Percentiles rank a stretch among this genome's conserved stretches.
phyloP scores from a whole-genome alignment of 2,329 filamentous ascomycete genomes.

The Aspergillus sp. region DNA sequence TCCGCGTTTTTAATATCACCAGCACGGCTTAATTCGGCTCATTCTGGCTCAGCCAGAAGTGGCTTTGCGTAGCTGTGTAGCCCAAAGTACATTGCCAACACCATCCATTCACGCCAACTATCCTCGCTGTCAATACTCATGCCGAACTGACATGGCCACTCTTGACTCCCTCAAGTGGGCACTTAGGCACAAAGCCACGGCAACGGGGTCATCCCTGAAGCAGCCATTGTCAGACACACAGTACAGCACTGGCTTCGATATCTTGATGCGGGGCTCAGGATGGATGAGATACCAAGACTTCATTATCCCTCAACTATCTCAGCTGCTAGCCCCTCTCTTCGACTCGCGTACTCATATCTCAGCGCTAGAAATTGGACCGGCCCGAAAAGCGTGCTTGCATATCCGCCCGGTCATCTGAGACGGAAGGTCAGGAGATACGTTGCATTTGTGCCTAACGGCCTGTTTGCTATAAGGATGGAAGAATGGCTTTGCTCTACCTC shows the following conservation, averaged over 20 bases:
- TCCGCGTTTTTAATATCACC: too few species aligned
- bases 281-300: constrained; percentile 43
- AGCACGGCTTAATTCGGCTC: too few species aligned
- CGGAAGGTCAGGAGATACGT: constrained; percentile 43
- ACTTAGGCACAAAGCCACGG: constrained; percentile 3
- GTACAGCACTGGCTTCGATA: constrained; percentile 45
- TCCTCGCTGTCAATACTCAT: neutral
- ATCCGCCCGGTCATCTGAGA: constrained; percentile 39
- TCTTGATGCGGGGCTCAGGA: constrained; percentile 28
- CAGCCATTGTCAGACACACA: constrained; percentile 32
- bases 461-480: constrained; percentile 42
- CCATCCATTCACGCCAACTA: neutral
- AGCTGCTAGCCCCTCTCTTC: constrained; percentile 38
- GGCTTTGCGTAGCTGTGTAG: too few species aligned
- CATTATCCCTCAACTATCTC: constrained; percentile 40
- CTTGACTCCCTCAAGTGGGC: constrained; percentile 40
- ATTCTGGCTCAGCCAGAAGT: too few species aligned
- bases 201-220: neutral
- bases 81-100: neutral
- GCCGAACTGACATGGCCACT: constrained; percentile 34
- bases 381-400: constrained; percentile 47
- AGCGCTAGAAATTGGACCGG: constrained; percentile 57
- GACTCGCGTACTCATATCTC: constrained; percentile 41
- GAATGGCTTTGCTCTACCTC: constrained; percentile 33
- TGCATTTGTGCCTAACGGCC: constrained; percentile 48